Conservation (phyloP, 805 yeast genomes). For the Scheffersomyces stipitis region DNA sequence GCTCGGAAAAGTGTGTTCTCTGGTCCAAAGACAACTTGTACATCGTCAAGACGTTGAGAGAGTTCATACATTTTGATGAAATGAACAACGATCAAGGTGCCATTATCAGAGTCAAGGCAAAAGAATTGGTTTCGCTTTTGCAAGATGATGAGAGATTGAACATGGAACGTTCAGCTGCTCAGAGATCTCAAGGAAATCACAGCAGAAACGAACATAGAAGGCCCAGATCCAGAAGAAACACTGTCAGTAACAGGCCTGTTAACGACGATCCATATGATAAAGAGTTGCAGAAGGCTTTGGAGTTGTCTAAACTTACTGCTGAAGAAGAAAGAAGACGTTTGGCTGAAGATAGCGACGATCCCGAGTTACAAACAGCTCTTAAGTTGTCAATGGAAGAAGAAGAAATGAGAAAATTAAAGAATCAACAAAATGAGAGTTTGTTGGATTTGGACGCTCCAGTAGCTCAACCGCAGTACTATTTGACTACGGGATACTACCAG, state of each 20-base stretch:
- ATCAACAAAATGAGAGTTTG: constrained; percentile 44
- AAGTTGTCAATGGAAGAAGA: constrained; percentile 76
- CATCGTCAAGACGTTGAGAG: constrained; percentile 85
- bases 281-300: constrained; percentile 78
- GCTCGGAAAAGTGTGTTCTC: constrained; percentile 82
- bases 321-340: constrained; percentile 74
- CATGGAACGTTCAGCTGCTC: constrained; percentile 59
- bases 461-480: constrained; percentile 21
- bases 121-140: constrained; percentile 77
- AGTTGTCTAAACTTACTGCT: constrained; percentile 76
- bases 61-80: constrained; percentile 81
- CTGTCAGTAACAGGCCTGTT: constrained; percentile 6
- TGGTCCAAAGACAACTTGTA: constrained; percentile 92
- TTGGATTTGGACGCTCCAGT: constrained; percentile 51
- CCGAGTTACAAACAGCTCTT: constrained; percentile 67
- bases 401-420: constrained; percentile 54
- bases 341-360: constrained; percentile 49
- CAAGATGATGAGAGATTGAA: constrained; percentile 78
- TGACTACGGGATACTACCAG: constrained; percentile 11
- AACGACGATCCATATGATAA: constrained; percentile 57
- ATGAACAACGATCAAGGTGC: constrained; percentile 83
- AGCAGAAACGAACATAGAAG: constrained; percentile 27
- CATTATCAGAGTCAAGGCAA: constrained; percentile 82
- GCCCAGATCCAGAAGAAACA: constrained; percentile 22
- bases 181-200: constrained; percentile 23